phyloP scores from a whole-genome alignment of 225 moss, liverwort and hornwort species.

The Thuidium tamariscinum region DNA sequence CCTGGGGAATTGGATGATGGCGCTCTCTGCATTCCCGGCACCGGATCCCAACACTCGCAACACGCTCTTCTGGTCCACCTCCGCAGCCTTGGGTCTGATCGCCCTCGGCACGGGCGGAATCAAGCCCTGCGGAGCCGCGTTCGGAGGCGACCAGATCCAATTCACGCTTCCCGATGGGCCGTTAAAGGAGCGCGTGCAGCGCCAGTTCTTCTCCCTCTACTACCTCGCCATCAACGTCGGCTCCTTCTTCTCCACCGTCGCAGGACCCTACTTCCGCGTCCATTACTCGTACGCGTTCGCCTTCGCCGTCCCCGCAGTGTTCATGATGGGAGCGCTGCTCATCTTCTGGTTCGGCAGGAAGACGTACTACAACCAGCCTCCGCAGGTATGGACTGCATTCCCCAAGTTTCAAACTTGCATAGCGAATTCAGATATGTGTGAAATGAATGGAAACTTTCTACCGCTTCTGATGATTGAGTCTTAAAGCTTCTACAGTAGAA shows the following conservation, averaged over 20 bases:
- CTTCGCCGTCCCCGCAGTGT: constrained; percentile 70
- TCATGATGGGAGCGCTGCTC: constrained; percentile 70
- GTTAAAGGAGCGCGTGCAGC: constrained; percentile 53
- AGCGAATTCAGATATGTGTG: not conserved
- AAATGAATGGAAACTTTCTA: not conserved
- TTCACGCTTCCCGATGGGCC: constrained; percentile 59
- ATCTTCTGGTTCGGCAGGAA: constrained; percentile 71
- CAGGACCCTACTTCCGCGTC: constrained; percentile 58
- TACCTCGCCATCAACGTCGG: constrained; percentile 81
- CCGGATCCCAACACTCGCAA: constrained; percentile 27
- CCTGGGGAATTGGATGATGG: constrained; percentile 75
- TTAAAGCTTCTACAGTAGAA: not conserved
- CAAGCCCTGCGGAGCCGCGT: constrained; percentile 86
- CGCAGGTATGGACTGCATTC: constrained; percentile 12
- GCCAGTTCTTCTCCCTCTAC: constrained; percentile 83
- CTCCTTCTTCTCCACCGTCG: constrained; percentile 74
- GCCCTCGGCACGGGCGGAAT: constrained; percentile 89
- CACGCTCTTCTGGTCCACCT: constrained; percentile 54
- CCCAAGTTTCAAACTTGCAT: not conserved
- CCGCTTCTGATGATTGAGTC: not conserved
- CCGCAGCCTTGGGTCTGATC: constrained; percentile 56
- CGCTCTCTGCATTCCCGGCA: constrained; percentile 50
- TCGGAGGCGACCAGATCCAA: constrained; percentile 95
- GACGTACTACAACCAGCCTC: constrained; percentile 56
- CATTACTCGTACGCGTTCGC: constrained; percentile 65